Base-by-base conservation (phyloP, 2,329 filamentous ascomycete species). In the Clathrospora elynae region DNA sequence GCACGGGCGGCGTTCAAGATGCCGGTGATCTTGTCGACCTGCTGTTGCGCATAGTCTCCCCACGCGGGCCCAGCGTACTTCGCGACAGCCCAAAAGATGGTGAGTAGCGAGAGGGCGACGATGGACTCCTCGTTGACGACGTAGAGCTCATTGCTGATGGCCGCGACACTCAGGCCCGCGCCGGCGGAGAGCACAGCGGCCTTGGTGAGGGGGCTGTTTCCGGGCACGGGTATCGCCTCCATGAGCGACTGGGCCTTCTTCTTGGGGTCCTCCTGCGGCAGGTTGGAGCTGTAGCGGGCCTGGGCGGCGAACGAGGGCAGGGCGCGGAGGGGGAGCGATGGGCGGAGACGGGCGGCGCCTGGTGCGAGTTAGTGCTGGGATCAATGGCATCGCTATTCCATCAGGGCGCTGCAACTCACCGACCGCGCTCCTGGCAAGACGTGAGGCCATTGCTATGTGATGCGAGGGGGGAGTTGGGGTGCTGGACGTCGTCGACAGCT, bases 141-240 rank as follows among this genome's bases (percentile, higher is more conserved):
- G 78, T 96, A 97, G 81, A 97, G 90, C 84, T 99, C 93, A 79
- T 95, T 99, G 85, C 88, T 95, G 78, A 99, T 90, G 69, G 90
- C 93, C 72, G 93, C 95, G 74, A 95, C 83, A 68, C 88, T 91
- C 64, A 95, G 76, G 77, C 88, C 92, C 68, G 93, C 89, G 57
- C 87, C 86, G 66, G 90, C 91, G 70, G 92, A 97, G 68, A 99
- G 87, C 72, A 96, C 92, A 68, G 93, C 93, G 62, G 90, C 90
- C 86, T 99, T 99, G 75, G 90, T 95, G 71, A 95, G 78, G 57
- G 96, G 80, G 70, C 82, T 92, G 83, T 83, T 96, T 65, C 95
- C 93, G 67, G 93, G 93, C 33, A 99, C 82, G 57, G 93, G 93
- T 40, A 99, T 83, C 55, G 91, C 80, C 68, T 99, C 90, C 69